These are phyloP conservation scores for Cadophora luteo-olivacea DNA, from an alignment of 2,329 filamentous ascomycete species.

Conservation along the genomic window DNA sequence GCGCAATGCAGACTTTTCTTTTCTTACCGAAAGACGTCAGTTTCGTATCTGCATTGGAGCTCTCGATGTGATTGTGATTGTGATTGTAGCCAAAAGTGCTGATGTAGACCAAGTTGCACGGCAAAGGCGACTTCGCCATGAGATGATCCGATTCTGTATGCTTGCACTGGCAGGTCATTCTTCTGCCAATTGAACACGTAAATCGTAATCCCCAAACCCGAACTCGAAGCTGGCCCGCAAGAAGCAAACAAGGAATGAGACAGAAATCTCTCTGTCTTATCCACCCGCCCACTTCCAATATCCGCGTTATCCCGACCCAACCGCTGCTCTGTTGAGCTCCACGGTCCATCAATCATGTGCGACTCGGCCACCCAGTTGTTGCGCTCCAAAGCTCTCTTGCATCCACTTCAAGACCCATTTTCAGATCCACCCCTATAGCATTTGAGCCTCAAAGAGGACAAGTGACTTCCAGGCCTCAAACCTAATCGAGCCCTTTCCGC, in stretches of 20 bases:
- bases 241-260: slow-evolving; percentile 23
- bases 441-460: slow-evolving; percentile 33
- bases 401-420: slow-evolving; percentile 25
- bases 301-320: slow-evolving; percentile 28
- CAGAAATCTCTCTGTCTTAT: slow-evolving; percentile 20
- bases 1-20: slow-evolving; percentile 5
- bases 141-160: neutral
- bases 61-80: neutral
- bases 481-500: slow-evolving; percentile 20
- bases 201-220: neutral
- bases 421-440: slow-evolving; percentile 10
- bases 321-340: slow-evolving; percentile 1
- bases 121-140: neutral
- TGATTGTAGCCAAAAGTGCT: neutral
- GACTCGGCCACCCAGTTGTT: slow-evolving; percentile 6
- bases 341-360: neutral
- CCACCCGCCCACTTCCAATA: slow-evolving; percentile 17
- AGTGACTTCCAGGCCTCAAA: slow-evolving; percentile 20
- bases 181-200: neutral
- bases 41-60: neutral
- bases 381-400: slow-evolving; percentile 3
- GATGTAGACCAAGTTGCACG: neutral
- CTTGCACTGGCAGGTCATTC: neutral
- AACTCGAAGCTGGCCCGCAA: slow-evolving; percentile 5
- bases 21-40: neutral